Evolutionary conservation across 164 flowering plant species (phyloP).

Genomic region (Paratinospora sagittata): DNA sequence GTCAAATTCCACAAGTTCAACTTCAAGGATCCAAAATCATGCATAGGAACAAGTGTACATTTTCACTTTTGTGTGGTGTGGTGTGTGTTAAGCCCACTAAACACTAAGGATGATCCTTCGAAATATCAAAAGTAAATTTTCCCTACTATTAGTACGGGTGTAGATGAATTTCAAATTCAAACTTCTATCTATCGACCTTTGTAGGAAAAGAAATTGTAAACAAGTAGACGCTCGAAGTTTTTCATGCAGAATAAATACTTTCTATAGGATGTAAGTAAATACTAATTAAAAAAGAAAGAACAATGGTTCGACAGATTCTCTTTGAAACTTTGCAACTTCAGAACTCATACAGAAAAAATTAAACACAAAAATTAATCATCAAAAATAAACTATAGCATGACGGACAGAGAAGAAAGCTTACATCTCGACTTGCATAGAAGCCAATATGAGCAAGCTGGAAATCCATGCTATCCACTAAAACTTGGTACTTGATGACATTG

Average conservation of each 20-base stretch:
- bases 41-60: background rate
- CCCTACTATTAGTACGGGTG: background rate
- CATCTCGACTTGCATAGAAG: constrained; percentile 80
- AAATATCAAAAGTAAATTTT: too few relatives aligned
- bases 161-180: background rate
- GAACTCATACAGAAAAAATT: background rate
- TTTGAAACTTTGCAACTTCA: background rate
- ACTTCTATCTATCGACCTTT: background rate
- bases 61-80: background rate
- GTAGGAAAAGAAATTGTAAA: background rate
- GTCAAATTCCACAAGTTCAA: too few relatives aligned
- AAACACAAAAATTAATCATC: background rate
- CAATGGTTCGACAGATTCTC: too few relatives aligned
- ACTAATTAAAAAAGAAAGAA: too few relatives aligned
- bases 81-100: background rate
- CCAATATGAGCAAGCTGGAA: constrained; percentile 84
- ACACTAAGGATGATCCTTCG: too few relatives aligned
- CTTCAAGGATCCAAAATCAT: background rate
- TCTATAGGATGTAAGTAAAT: too few relatives aligned
- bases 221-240: background rate
- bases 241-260: too few relatives aligned
- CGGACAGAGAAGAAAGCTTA: constrained; percentile 32
- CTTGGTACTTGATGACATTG: constrained; percentile 78
- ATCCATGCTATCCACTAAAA: constrained; percentile 93
- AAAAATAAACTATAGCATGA: background rate